Base-by-base conservation (phyloP, 306 rosid genomes). In the Leucaena leucocephala region DNA sequence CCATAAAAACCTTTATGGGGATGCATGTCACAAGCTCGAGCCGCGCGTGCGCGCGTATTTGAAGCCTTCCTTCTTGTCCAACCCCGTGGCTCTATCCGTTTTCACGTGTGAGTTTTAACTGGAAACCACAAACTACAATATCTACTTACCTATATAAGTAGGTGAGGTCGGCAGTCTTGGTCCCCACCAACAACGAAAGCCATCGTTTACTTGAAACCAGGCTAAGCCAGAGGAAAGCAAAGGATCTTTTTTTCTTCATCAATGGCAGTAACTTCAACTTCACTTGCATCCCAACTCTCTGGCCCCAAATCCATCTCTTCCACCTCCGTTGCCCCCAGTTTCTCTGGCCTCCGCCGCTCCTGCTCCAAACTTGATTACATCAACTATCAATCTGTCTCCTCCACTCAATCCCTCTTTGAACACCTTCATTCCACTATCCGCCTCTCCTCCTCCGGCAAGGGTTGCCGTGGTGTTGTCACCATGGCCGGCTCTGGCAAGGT, bases 401-500 rank as follows among this genome's bases (percentile, higher is more conserved):
- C 79, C 39, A 78, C 82, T 35, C 87, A 72, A 6, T 81, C 90
- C 54, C 81, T 84, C 50, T 87, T 89, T 71, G 88, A 87, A 6
- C 80, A 84, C 54, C 62, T 86, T 42, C 86, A 84, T 76, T 86
- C 93, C 61, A 90, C 85, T 62, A 86, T 91, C 80, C 93, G 91
- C 70, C 73, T 91, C 13, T 84, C 99, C 10, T 40, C 90, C 68
- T 84, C 96, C 10, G 50, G 83, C 77, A 95, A 88, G 80, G 85
- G 86, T 80, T 86, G 90, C 77, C 91, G 96, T 34, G 67, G 89
- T 65, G 86, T 93, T 21, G 73, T 93, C 54, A 76, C 94, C 87
- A 95, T 95, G 99, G 96, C 98, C 57, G 94, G 98, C 85, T 57
- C 97, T 4, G 99, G 96, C 79, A 95, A 90, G 96, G 99, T 95